phyloP scores from a whole-genome alignment of 2,329 filamentous ascomycete genomes.

The Ceratocystis harringtonii region DNA sequence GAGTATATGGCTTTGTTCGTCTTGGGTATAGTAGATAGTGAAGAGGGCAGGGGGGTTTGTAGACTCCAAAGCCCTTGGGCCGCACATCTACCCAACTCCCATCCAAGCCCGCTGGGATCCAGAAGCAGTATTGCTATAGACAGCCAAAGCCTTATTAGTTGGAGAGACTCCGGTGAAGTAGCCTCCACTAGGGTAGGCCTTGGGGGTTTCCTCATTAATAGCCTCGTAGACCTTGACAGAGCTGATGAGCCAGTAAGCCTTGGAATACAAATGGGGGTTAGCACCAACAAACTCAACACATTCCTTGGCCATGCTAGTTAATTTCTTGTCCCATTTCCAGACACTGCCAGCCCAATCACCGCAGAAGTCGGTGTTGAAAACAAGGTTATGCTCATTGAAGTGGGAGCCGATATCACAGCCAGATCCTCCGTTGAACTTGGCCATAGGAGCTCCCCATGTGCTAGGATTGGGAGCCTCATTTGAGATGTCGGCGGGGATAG shows the following conservation, averaged over 20 bases:
- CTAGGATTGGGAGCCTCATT: conserved; percentile 46
- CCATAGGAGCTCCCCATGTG: conserved; percentile 53
- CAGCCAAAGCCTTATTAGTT: not conserved
- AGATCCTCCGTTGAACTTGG: conserved; percentile 49
- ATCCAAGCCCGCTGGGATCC: not conserved
- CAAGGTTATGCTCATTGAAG: conserved; percentile 60
- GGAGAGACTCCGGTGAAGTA: no score
- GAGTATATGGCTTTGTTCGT: no score
- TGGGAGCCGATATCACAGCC: conserved; percentile 55
- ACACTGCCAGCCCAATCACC: conserved; percentile 68
- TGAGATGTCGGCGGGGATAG: conserved; percentile 49
- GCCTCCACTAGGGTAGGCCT: no score
- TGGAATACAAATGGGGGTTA: conserved; percentile 53
- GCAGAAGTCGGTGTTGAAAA: conserved; percentile 75
- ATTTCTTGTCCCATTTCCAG: conserved; percentile 45
- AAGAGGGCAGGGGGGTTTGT: not conserved
- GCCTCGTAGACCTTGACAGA: conserved; percentile 44
- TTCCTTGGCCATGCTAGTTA: conserved; percentile 42
- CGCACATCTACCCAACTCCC: not conserved
- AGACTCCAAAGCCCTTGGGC: not conserved
- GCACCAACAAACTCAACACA: conserved; percentile 59
- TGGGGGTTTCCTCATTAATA: no score
- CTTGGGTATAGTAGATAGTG: no score
- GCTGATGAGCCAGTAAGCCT: conserved; percentile 67
- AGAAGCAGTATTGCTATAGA: conserved; percentile 3